Conservation (phyloP, 192 early-diverging fungal genomes). For the Chytriomyces sp. region DNA sequence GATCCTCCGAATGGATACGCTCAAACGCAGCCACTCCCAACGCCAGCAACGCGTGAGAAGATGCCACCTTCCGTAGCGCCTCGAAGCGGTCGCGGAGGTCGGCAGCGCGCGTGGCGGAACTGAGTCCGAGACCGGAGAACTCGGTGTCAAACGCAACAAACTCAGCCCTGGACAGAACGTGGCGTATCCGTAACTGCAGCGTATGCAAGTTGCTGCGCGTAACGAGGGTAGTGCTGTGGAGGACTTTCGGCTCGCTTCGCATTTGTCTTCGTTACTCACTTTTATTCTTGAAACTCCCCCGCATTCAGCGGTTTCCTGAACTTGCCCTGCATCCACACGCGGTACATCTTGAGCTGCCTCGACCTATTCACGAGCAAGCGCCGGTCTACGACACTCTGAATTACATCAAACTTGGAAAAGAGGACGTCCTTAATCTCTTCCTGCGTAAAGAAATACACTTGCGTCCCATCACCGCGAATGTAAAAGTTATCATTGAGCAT, state of each 20-base stretch:
- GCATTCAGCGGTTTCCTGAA: constrained; percentile 72
- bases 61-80: constrained; percentile 70
- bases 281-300: too few species aligned
- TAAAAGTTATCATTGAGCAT: constrained; percentile 94
- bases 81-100: constrained; percentile 85
- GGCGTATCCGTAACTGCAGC: constrained; percentile 32
- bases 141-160: constrained; percentile 91
- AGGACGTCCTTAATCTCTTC: constrained; percentile 56
- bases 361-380: constrained; percentile 91
- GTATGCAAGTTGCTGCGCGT: constrained; percentile 42
- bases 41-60: constrained; percentile 76
- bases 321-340: constrained; percentile 97
- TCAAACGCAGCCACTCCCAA: constrained; percentile 80
- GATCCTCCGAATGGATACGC: background rate
- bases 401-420: constrained; percentile 67
- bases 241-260: too few species aligned
- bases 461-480: constrained; percentile 93
- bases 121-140: constrained; percentile 79
- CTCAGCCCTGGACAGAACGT: constrained; percentile 45
- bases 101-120: constrained; percentile 30
- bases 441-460: constrained; percentile 91
- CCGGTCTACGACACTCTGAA: constrained; percentile 92
- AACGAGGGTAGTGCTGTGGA: constrained; percentile 22
- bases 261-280: too few species aligned
- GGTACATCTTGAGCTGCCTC: constrained; percentile 94